These are phyloP conservation scores for Lentinula guzmanii DNA, from an alignment of 768 basidiomycete genomes.

Conservation along the genomic window DNA sequence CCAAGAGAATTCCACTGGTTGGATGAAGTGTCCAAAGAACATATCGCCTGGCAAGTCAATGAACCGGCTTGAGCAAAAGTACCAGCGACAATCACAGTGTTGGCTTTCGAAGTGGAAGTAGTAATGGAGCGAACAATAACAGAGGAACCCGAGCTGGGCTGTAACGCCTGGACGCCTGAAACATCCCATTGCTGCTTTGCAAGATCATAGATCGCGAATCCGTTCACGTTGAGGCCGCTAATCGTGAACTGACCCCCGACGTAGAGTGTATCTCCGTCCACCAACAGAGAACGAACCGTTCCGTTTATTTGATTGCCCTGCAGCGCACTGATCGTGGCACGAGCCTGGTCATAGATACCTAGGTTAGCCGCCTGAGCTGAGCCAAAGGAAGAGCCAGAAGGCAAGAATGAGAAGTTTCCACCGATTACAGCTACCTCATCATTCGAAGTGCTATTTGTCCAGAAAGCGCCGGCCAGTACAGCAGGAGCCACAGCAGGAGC, in stretches of 20 bases:
- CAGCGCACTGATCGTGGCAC: conserved; percentile 46
- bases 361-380: conserved; percentile 43
- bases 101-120: conserved; percentile 49
- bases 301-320: conserved; percentile 64
- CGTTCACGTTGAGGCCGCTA: conserved; percentile 48
- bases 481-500: conserved; percentile 66
- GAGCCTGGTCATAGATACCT: conserved; percentile 62
- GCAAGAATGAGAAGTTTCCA: conserved; percentile 76
- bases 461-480: conserved; percentile 83
- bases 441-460: conserved; percentile 72
- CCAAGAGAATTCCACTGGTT: conserved; percentile 81
- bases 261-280: conserved; percentile 65
- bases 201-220: conserved; percentile 81
- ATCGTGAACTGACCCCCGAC: conserved; percentile 83
- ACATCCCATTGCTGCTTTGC: conserved; percentile 54
- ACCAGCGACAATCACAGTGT: conserved; percentile 79
- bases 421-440: conserved; percentile 72
- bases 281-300: conserved; percentile 68
- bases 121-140: conserved; percentile 72
- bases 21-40: conserved; percentile 59
- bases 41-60: conserved; percentile 70
- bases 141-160: conserved; percentile 41
- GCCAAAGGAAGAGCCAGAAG: conserved; percentile 25
- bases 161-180: conserved; percentile 52
- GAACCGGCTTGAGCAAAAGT: conserved; percentile 78